Evolutionary conservation across 768 basidiomycete species (phyloP), one percentile per base, ranked within the genome.

Genomic region (Suillus occidentalis): DNA sequence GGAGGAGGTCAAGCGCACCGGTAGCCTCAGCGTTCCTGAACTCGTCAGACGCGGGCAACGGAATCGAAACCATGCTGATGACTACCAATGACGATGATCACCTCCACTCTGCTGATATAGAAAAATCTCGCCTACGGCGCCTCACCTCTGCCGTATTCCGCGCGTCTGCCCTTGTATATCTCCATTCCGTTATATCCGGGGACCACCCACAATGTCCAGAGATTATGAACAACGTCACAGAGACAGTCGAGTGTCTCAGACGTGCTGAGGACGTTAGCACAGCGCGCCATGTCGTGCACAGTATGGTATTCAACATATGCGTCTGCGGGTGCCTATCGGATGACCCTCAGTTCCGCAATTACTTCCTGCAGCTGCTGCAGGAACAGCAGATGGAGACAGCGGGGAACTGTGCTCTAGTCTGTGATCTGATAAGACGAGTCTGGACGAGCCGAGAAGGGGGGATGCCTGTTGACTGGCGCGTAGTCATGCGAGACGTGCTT

Each of bases 271-370:
- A 77, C 68, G 68, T 68, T n/a, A 74, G 68, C 52, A 77, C 80
- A 49, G 77, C 82, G 56, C 81, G 82, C 50, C 81, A 84, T 16
- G 88, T 93, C 34, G 83, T 92, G 63, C 82, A 91, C 45, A 91
- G 88, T 76, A 91, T 91, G 34, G 90, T 93, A 69, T 92, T 93
- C 70, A 84, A 85, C 53, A 87, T 91, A 65, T 92, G 88, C 71
- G 83, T 94, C 60, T 85, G 85, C 66, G 91, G 91, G 1, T 87
- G 84, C 67, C 82, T 93, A 60, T 87, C 89, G 66, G 85, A 88
- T 72, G 78, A 85, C 60, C 65, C 42, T 4, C 62, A 62, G 1
- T 77, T 87, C 66, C 83, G 82, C 60, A 49, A 65, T 3, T 78
- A 80, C 66, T 77, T 93, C 16, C 67, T 76, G 31, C 68, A 69